Evolutionary conservation across 2,329 filamentous ascomycete species (phyloP).

Genomic region (Cordyceps tenuipes): DNA sequence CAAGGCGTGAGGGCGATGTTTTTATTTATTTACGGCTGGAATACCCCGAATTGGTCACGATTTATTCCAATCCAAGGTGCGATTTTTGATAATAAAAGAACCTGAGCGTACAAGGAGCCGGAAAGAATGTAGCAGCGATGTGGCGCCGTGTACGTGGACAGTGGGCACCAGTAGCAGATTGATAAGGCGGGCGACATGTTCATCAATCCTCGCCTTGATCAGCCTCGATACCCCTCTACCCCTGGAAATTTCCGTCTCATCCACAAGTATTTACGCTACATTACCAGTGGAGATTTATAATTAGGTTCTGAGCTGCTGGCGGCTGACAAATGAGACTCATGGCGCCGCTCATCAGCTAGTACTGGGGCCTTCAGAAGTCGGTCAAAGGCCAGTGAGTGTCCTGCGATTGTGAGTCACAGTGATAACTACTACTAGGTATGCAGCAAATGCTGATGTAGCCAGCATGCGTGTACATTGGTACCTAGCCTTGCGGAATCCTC

Average conservation of each 20-base stretch:
- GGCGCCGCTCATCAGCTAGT: neutral
- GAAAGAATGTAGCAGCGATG: neutral
- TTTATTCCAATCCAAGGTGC: neutral
- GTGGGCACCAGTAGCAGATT: neutral
- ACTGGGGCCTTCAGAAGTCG: neutral
- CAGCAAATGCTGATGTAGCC: neutral
- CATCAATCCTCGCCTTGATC: too few species aligned
- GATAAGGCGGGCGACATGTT: neutral
- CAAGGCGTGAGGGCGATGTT: neutral
- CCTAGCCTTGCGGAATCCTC: neutral
- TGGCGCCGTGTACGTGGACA: neutral
- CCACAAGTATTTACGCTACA: too few species aligned
- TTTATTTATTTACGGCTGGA: neutral
- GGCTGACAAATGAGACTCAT: constrained; percentile 4
- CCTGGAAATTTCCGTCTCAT: too few species aligned
- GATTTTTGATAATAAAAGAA: neutral
- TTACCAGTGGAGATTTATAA: too few species aligned
- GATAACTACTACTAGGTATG: too few species aligned
- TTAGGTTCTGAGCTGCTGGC: too few species aligned
- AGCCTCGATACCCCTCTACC: too few species aligned
- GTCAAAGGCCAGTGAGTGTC: too few species aligned
- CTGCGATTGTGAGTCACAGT: constrained; percentile 8
- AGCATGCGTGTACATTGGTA: constrained; percentile 4
- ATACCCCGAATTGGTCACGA: neutral
- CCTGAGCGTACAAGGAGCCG: neutral